Percentiles rank a stretch among this genome's conserved stretches.
phyloP scores from a whole-genome alignment of 1,139 yeast species.

The Williopsis jadinii region DNA sequence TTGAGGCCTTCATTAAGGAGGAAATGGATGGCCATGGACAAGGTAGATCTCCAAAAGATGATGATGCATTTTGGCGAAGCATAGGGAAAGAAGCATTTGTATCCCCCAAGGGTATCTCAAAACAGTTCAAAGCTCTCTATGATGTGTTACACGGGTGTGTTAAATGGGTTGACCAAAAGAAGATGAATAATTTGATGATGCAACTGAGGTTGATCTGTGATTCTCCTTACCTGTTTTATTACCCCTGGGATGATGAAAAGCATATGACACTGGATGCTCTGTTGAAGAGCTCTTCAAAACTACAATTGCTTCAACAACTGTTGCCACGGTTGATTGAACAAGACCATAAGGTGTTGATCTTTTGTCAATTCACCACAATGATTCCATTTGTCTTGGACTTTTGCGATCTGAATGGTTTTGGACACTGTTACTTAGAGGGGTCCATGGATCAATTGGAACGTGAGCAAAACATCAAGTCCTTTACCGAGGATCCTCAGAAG shows the following conservation, averaged over 20 bases:
- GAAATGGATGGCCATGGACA: constrained; percentile 25
- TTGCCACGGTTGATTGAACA: constrained; percentile 38
- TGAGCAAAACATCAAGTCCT: constrained; percentile 52
- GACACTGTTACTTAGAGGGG: constrained; percentile 71
- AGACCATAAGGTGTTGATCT: constrained; percentile 67
- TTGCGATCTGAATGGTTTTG: constrained; percentile 40
- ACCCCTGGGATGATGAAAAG: constrained; percentile 53
- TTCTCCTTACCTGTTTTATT: constrained; percentile 77
- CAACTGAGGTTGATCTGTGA: constrained; percentile 80
- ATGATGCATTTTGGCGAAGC: constrained; percentile 9
- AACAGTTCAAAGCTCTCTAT: constrained; percentile 9
- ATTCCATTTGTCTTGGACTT: constrained; percentile 74
- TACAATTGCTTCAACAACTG: constrained; percentile 62
- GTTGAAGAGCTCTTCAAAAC: constrained; percentile 57
- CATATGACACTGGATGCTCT: constrained; percentile 32
- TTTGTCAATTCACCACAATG: constrained; percentile 78
- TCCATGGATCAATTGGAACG: constrained; percentile 58
- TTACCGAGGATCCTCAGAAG: constrained; percentile 32
- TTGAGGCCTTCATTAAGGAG: constrained; percentile 35
- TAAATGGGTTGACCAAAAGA: constrained; percentile 33
- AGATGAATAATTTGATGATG: constrained; percentile 64
- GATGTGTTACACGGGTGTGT: constrained; percentile 23
- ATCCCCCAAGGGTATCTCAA: background rate
- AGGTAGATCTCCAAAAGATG: constrained; percentile 6
- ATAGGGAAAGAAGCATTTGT: constrained; percentile 4